Conservation (phyloP, 1,284 basidiomycete species). For the Boletus semigastroideus region DNA sequence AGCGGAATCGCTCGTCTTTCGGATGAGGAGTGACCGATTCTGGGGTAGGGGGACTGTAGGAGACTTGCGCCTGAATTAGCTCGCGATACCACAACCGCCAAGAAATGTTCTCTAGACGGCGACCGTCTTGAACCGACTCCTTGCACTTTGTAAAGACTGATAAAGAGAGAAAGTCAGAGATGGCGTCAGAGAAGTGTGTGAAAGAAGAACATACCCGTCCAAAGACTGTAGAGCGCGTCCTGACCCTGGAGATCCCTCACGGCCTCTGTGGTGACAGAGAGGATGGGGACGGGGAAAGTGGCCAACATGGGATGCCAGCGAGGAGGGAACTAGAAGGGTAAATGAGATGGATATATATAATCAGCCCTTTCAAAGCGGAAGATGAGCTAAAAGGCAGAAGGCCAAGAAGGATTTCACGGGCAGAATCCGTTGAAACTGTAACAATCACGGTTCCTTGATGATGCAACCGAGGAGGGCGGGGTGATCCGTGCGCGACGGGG, state of each 20-base stretch:
- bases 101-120: slow-evolving; percentile 79
- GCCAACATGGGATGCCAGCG: slow-evolving; percentile 42
- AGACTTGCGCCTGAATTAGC: slow-evolving; percentile 38
- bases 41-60: slow-evolving; percentile 34
- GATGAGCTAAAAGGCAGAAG: slow-evolving; percentile 14
- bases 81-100: slow-evolving; percentile 85
- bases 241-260: slow-evolving; percentile 64
- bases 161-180: slow-evolving; percentile 13
- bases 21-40: slow-evolving; percentile 31
- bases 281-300: slow-evolving; percentile 57
- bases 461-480: slow-evolving; percentile 18
- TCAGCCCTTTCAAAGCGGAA: slow-evolving; percentile 16
- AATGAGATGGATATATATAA: slow-evolving; percentile 26
- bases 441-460: slow-evolving; percentile 31
- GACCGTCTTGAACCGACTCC: slow-evolving; percentile 72
- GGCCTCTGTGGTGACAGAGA: slow-evolving; percentile 61
- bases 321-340: slow-evolving; percentile 1
- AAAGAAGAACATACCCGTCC: slow-evolving; percentile 49
- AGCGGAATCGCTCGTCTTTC: slow-evolving; percentile 16
- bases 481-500: slow-evolving; percentile 18
- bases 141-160: slow-evolving; percentile 85
- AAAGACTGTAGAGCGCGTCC: slow-evolving; percentile 61
- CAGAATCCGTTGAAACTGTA: slow-evolving; percentile 13
- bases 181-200: background rate
- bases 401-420: slow-evolving; percentile 15